These are phyloP conservation scores for Actinomortierella ambigua DNA, from an alignment of 371 early-diverging fungal species.

Conservation along the genomic window DNA sequence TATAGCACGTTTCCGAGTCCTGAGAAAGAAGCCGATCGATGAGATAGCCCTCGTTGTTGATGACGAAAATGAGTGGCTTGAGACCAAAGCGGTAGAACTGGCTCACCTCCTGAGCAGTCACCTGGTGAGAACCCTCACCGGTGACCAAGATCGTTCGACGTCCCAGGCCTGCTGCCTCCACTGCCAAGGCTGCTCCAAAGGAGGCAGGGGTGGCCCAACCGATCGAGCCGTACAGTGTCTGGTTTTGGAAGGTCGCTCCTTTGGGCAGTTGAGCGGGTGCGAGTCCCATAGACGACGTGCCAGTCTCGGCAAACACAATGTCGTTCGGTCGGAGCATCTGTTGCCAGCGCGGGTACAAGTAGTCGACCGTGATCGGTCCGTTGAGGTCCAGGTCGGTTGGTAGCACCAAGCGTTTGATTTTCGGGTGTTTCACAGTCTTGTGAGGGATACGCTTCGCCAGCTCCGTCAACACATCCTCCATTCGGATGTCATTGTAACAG, in stretches of 20 bases:
- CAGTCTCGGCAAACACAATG: constrained; percentile 55
- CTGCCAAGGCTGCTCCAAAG: constrained; percentile 49
- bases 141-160: constrained; percentile 54
- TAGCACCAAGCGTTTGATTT: background rate
- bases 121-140: constrained; percentile 60
- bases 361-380: constrained; percentile 45
- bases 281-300: constrained; percentile 54
- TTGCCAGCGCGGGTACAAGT: constrained; percentile 51
- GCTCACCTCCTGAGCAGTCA: constrained; percentile 54
- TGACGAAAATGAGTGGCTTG: constrained; percentile 51
- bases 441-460: background rate
- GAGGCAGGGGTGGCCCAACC: constrained; percentile 51
- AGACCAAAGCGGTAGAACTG: constrained; percentile 55
- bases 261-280: constrained; percentile 48
- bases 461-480: constrained; percentile 6
- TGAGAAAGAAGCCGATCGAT: constrained; percentile 59
- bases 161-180: constrained; percentile 21
- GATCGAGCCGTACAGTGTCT: constrained; percentile 53
- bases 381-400: too few species aligned
- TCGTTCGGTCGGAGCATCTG: constrained; percentile 43
- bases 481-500: background rate
- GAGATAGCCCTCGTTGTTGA: constrained; percentile 60
- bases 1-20: constrained; percentile 52
- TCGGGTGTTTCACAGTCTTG: too few species aligned
- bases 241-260: constrained; percentile 45